Percentiles rank a stretch among this genome's conserved stretches.
Conservation (phyloP, 352 stramenopile genomes). For the Phytopythium helicoides region DNA sequence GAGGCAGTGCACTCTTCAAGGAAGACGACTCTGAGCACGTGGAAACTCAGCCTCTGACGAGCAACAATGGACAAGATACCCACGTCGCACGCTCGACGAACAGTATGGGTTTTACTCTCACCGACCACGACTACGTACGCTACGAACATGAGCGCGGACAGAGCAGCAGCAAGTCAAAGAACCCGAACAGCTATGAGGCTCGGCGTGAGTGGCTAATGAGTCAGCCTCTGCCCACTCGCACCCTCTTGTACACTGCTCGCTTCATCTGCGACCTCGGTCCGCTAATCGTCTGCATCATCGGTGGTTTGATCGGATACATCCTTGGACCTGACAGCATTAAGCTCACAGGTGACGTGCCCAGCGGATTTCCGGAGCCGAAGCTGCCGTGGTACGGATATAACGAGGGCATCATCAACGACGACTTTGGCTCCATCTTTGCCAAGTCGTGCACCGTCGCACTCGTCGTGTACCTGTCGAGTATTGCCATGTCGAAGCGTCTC, state of each 20-base stretch:
- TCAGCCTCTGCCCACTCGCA: constrained; percentile 6
- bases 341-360: constrained; percentile 63
- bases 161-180: constrained; percentile 1
- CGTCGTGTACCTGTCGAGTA: constrained; percentile 87
- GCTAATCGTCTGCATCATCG: constrained; percentile 68
- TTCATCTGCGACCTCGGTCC: constrained; percentile 57
- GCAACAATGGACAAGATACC: no score
- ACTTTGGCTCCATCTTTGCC: constrained; percentile 49
- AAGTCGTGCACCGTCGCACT: constrained; percentile 66
- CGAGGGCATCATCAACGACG: constrained; percentile 32
- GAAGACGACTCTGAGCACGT: neutral
- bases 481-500: constrained; percentile 85
- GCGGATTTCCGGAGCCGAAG: constrained; percentile 49
- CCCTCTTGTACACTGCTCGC: constrained; percentile 29
- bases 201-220: constrained; percentile 2
- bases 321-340: constrained; percentile 58
- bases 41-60: no score
- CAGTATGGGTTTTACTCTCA: neutral
- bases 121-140: constrained; percentile 23
- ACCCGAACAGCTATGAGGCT: neutral
- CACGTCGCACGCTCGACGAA: constrained; percentile 3
- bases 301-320: constrained; percentile 45
- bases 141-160: constrained; percentile 21
- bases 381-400: constrained; percentile 49
- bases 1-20: constrained; percentile 13